Evolutionary conservation across 208 protist genomes (phyloP).

Genomic region (Leishmania amazonensis): DNA sequence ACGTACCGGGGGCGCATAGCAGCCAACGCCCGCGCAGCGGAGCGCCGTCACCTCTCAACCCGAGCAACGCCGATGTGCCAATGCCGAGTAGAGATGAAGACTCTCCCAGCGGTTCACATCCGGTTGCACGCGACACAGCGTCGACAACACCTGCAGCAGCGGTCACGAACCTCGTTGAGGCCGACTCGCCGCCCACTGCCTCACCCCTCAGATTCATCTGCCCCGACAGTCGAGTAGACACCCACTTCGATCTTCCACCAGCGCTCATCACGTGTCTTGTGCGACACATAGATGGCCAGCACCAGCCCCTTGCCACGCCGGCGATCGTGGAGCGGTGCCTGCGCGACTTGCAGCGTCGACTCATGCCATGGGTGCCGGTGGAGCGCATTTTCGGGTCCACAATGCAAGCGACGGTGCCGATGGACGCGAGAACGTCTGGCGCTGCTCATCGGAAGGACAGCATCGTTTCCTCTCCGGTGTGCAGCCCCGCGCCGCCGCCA

Average conservation of each 20-base stretch:
- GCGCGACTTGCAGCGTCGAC: slow-evolving; percentile 58
- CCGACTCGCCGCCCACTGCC: not conserved
- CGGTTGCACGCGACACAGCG: not conserved
- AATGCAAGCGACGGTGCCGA: slow-evolving; percentile 11
- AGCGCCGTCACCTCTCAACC: not conserved
- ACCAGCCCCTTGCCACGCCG: slow-evolving; percentile 53
- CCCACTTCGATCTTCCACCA: slow-evolving; percentile 38
- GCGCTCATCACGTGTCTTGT: slow-evolving; percentile 67
- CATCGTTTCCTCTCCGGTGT: not conserved
- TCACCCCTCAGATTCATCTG: not conserved
- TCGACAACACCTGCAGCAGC: not conserved
- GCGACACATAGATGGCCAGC: slow-evolving; percentile 53
- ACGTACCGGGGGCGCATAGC: not conserved
- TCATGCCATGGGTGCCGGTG: slow-evolving; percentile 41
- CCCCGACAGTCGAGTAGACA: slow-evolving; percentile 9
- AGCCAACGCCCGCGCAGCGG: not conserved
- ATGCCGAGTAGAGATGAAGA: not conserved
- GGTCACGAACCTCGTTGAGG: not conserved
- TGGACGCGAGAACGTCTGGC: not conserved
- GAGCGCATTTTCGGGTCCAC: slow-evolving; percentile 36
- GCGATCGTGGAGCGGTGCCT: slow-evolving; percentile 58
- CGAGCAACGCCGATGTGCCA: not conserved
- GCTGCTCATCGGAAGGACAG: not conserved
- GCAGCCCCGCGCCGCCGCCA: slow-evolving; percentile 4
- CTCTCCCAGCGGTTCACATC: not conserved